Evolutionary conservation across 2,329 filamentous ascomycete species (phyloP).

Genomic region (Pestalotiopsis fici): DNA sequence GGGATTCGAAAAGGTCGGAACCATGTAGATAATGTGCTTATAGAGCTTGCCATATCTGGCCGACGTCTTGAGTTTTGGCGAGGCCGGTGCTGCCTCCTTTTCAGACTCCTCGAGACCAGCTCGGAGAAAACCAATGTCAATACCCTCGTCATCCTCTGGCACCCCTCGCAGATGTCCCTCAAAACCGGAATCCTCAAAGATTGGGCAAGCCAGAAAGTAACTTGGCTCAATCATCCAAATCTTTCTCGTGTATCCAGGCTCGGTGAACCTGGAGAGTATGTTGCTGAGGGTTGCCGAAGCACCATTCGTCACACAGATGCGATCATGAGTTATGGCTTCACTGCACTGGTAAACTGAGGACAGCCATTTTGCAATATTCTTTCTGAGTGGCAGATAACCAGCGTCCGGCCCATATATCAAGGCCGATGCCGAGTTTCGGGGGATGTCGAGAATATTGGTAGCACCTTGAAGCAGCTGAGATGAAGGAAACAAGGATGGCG

Average conservation of each 20-base stretch:
- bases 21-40: constrained; percentile 82
- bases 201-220: constrained; percentile 4
- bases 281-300: background rate
- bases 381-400: too few relatives aligned
- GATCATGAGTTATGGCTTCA: too few relatives aligned
- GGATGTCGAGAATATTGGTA: too few relatives aligned
- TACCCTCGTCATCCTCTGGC: constrained; percentile 1
- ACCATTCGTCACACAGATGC: constrained; percentile 6
- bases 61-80: constrained; percentile 50
- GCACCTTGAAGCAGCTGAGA: too few relatives aligned
- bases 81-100: background rate
- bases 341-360: too few relatives aligned
- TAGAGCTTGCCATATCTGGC: constrained; percentile 9
- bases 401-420: too few relatives aligned
- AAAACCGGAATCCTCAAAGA: constrained; percentile 1
- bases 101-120: background rate
- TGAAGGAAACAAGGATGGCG: too few relatives aligned
- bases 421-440: too few relatives aligned
- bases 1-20: constrained; percentile 87
- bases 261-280: background rate
- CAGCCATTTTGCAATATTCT: too few relatives aligned
- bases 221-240: constrained; percentile 6
- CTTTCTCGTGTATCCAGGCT: background rate
- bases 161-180: background rate
- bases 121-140: constrained; percentile 5